Percentiles rank a stretch among this genome's conserved stretches.
These are phyloP conservation scores for Kazachstania martiniae DNA, from an alignment of 805 yeast genomes.

Conservation along the genomic window DNA sequence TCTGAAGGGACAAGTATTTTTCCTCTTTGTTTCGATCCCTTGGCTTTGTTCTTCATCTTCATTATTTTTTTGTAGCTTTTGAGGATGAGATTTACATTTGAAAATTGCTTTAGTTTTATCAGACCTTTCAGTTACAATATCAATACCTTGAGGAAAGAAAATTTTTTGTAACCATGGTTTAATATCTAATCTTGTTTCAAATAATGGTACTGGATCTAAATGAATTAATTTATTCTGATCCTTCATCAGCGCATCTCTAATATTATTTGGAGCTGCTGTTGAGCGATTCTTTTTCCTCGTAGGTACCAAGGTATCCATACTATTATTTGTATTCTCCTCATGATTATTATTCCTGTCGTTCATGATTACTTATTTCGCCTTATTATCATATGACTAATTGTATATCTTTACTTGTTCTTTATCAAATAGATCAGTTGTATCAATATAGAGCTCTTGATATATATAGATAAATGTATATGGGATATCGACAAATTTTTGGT, in stretches of 20 bases:
- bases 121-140: slow-evolving; percentile 48
- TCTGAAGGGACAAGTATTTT: slow-evolving; percentile 47
- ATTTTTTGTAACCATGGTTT: slow-evolving; percentile 51
- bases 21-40: slow-evolving; percentile 11
- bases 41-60: slow-evolving; percentile 1
- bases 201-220: slow-evolving; percentile 27
- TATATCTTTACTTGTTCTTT: too few species aligned
- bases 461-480: too few species aligned
- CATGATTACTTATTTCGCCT: too few species aligned
- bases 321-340: too few species aligned
- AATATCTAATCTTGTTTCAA: slow-evolving; percentile 36
- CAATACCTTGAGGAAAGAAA: slow-evolving; percentile 36
- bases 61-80: background rate
- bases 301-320: too few species aligned
- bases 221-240: slow-evolving; percentile 28
- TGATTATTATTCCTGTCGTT: too few species aligned
- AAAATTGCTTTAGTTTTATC: slow-evolving; percentile 50
- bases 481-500: too few species aligned
- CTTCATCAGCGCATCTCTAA: slow-evolving; percentile 9
- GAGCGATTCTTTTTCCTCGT: slow-evolving; percentile 5
- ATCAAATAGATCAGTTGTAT: too few species aligned
- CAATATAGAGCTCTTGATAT: too few species aligned
- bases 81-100: slow-evolving; percentile 37
- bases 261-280: slow-evolving; percentile 5
- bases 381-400: too few species aligned